A percentile compares a stretch with the other conserved stretches of the same genome.
Evolutionary conservation across 2,329 filamentous ascomycete genomes (phyloP).

Genomic region (Rachicladosporium sp.): DNA sequence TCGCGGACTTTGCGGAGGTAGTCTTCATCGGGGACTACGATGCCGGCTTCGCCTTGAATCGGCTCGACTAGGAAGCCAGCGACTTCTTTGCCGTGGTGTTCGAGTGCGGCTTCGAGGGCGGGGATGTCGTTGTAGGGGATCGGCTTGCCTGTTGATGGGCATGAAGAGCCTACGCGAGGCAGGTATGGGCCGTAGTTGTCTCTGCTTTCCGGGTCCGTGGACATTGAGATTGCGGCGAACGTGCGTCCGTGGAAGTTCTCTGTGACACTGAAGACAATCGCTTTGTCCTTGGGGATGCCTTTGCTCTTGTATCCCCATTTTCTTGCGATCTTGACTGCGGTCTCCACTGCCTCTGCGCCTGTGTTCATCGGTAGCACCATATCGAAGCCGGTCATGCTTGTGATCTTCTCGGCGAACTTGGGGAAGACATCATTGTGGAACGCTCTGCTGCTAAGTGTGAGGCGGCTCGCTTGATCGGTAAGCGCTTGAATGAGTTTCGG

Average conservation of each 20-base stretch:
- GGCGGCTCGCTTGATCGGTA: slow-evolving; percentile 72
- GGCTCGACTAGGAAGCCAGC: slow-evolving; percentile 92
- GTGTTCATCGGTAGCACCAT: slow-evolving; percentile 99
- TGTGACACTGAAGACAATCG: slow-evolving; percentile 67
- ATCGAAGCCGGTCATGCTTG: slow-evolving; percentile 80
- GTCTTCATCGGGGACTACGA: slow-evolving; percentile 82
- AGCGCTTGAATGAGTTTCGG: slow-evolving; percentile 87
- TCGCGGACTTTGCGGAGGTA: slow-evolving; percentile 71
- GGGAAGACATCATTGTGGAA: slow-evolving; percentile 99
- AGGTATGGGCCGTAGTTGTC: slow-evolving; percentile 96
- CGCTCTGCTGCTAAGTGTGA: slow-evolving; percentile 85
- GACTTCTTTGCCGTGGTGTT: slow-evolving; percentile 69
- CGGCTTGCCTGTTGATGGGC: slow-evolving; percentile 61
- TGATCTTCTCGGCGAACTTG: slow-evolving; percentile 85
- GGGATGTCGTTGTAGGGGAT: slow-evolving; percentile 79
- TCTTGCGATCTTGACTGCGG: slow-evolving; percentile 85
- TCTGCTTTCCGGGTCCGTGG: slow-evolving; percentile 85
- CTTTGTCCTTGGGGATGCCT: slow-evolving; percentile 72
- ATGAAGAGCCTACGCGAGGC: slow-evolving; percentile 67
- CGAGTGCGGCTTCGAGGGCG: slow-evolving; percentile 67
- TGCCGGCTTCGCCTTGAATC: slow-evolving; percentile 94
- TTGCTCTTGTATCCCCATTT: slow-evolving; percentile 99
- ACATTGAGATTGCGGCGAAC: slow-evolving; percentile 93
- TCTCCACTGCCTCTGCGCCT: slow-evolving; percentile 91
- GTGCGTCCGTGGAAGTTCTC: slow-evolving; percentile 97